Conservation (phyloP, 176 grass and related monocot genomes). For the Triticum urartu region DNA sequence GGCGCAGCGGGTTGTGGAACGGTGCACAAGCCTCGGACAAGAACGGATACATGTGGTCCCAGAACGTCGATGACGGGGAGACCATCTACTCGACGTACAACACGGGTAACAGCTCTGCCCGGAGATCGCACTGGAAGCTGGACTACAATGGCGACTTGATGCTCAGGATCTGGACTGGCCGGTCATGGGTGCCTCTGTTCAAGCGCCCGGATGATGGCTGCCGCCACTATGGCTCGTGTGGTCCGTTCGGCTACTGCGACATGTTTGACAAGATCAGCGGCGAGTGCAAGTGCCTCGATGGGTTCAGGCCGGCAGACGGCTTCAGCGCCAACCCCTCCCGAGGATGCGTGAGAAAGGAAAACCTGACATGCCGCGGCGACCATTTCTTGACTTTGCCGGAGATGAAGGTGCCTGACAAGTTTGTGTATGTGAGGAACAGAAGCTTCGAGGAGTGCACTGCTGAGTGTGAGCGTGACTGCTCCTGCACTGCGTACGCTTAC, state of each 20-base stretch:
- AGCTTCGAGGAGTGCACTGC: slow-evolving; percentile 30
- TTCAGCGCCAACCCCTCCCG: neutral
- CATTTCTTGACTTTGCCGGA: slow-evolving; percentile 13
- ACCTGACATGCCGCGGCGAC: slow-evolving; percentile 4
- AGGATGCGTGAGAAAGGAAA: slow-evolving; percentile 39
- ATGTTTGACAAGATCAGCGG: neutral
- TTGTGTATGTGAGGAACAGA: slow-evolving; percentile 10
- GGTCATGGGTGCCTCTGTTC: neutral
- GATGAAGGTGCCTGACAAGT: slow-evolving; percentile 46
- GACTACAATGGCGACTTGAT: neutral
- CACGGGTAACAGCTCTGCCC: neutral
- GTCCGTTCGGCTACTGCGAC: slow-evolving; percentile 45
- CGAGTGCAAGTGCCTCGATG: slow-evolving; percentile 33
- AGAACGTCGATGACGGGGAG: neutral
- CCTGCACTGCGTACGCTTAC: slow-evolving; percentile 44
- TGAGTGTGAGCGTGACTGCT: slow-evolving; percentile 45
- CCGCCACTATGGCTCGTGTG: slow-evolving; percentile 28
- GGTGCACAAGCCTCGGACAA: neutral
- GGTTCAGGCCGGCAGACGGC: slow-evolving; percentile 17
- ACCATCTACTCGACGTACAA: neutral
- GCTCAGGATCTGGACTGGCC: neutral
- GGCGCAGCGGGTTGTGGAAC: slow-evolving; percentile 37
- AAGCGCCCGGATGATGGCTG: neutral
- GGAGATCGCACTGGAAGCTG: neutral
- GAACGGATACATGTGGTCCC: neutral